phyloP scores from a whole-genome alignment of 345 rosid species.

The Eucalyptus sideroxylon region DNA sequence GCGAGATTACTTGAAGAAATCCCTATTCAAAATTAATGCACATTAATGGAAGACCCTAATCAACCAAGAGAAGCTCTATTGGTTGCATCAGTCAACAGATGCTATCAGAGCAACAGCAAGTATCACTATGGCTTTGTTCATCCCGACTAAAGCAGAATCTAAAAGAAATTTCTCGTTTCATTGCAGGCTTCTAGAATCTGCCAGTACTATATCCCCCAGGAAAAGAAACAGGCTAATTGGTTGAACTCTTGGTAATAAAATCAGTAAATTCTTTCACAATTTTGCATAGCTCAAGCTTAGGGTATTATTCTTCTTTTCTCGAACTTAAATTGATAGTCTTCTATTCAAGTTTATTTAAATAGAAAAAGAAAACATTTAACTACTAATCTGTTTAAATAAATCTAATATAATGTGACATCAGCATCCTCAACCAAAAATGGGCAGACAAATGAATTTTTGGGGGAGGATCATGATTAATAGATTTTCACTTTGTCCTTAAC shows the following conservation, averaged over 20 bases:
- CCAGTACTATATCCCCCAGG: not conserved
- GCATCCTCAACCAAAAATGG: not conserved
- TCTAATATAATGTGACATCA: not conserved
- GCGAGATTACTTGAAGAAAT: conserved; percentile 60
- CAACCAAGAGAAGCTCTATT: not conserved
- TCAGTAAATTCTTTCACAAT: not conserved
- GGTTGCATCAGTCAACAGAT: not conserved
- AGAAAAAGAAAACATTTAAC: not conserved
- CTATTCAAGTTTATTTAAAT: not conserved
- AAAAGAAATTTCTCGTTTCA: not conserved
- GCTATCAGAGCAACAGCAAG: not conserved
- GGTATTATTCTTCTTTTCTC: not conserved
- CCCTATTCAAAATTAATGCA: conserved; percentile 25
- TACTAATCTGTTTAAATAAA: not conserved
- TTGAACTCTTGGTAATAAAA: not conserved
- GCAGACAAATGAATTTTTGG: not conserved
- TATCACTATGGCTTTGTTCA: not conserved
- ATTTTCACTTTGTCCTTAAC: not conserved
- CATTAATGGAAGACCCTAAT: not conserved
- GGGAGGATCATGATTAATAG: not conserved
- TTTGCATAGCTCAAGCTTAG: not conserved
- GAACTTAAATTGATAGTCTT: not conserved
- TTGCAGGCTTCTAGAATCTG: not conserved
- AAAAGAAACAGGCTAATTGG: not conserved
- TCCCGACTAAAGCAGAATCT: not conserved